Conservation (phyloP, 2,329 filamentous ascomycete genomes). For the Phymatotrichopsis omnivora region DNA sequence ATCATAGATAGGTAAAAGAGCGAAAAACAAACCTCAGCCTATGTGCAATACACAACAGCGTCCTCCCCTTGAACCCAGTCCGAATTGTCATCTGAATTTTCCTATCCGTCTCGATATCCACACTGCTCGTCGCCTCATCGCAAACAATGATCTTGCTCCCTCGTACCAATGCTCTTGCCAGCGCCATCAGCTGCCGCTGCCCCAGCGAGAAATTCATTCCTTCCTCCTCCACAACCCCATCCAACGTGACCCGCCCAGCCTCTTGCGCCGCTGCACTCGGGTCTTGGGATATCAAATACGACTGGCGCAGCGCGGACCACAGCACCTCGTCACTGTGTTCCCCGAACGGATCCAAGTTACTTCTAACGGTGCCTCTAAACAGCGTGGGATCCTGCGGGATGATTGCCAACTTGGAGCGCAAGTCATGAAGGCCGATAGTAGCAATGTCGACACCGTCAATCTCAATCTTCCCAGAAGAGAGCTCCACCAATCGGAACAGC, state of each 20-base stretch:
- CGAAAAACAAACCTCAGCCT: conserved; percentile 48
- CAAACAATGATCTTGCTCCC: conserved; percentile 87
- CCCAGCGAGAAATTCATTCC: conserved; percentile 93
- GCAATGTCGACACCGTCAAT: conserved; percentile 61
- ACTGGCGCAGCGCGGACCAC: conserved; percentile 67
- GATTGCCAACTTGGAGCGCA: conserved; percentile 66
- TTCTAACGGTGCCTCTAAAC: conserved; percentile 69
- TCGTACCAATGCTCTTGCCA: conserved; percentile 81
- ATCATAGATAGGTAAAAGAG: too few species aligned
- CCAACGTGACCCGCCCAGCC: conserved; percentile 55
- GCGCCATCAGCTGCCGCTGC: conserved; percentile 88
- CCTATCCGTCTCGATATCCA: conserved; percentile 93
- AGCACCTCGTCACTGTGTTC: conserved; percentile 69
- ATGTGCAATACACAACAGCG: conserved; percentile 85
- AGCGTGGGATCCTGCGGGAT: conserved; percentile 79
- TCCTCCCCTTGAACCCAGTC: conserved; percentile 72
- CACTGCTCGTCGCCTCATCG: conserved; percentile 86
- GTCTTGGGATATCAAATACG: conserved; percentile 50
- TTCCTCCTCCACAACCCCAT: conserved; percentile 81
- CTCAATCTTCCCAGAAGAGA: conserved; percentile 51
- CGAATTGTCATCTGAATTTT: conserved; percentile 90
- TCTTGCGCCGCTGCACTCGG: conserved; percentile 39
- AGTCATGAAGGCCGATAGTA: conserved; percentile 61
- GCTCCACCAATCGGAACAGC: conserved; percentile 64
- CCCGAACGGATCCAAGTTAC: conserved; percentile 70